Percentiles rank a stretch among this genome's conserved stretches.
Conservation (phyloP, 176 grass and related monocot genomes). For the Phoenix dactylifera region DNA sequence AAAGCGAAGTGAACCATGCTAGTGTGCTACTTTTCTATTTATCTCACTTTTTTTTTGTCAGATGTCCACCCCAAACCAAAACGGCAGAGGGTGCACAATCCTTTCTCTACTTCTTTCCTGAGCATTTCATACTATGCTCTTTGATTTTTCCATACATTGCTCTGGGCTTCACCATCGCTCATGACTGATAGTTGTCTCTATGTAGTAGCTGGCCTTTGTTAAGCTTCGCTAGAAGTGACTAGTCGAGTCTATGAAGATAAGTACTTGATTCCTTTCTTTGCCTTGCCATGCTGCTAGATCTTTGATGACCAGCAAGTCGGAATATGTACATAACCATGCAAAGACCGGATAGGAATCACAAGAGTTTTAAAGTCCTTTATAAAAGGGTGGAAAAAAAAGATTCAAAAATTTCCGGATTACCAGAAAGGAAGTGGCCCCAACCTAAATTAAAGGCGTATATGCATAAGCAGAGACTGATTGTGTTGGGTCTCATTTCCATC, state of each 20-base stretch:
- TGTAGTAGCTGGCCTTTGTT: background rate
- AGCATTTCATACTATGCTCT: background rate
- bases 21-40: background rate
- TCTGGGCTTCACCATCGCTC: background rate
- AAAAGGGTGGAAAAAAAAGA: too few species aligned
- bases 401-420: too few species aligned
- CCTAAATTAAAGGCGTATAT: too few species aligned
- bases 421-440: too few species aligned
- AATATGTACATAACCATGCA: too few species aligned
- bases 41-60: background rate
- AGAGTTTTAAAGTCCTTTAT: too few species aligned
- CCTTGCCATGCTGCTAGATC: background rate
- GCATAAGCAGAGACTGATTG: too few species aligned
- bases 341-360: too few species aligned
- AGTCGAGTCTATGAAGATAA: background rate
- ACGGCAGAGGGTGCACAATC: background rate
- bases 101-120: background rate
- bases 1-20: too few species aligned
- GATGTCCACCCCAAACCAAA: background rate
- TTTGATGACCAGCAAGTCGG: too few species aligned
- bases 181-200: constrained; percentile 1
- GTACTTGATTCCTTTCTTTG: background rate
- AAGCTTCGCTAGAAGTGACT: background rate
- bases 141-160: background rate
- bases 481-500: too few species aligned